Evolutionary conservation across 179 eudicot genomes (phyloP).

Genomic region (Dionaea muscipula): DNA sequence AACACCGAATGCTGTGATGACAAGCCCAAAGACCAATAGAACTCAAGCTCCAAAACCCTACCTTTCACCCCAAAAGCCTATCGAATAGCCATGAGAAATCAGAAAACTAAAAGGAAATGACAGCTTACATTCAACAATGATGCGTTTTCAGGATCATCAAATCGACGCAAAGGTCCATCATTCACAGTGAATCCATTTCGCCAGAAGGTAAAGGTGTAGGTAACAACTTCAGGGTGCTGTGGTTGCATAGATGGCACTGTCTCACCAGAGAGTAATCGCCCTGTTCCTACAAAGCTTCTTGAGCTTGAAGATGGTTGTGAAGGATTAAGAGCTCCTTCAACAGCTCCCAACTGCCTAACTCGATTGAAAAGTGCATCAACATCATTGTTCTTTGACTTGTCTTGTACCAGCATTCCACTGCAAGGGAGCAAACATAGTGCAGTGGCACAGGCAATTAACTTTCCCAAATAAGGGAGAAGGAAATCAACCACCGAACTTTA

Average conservation of each 20-base stretch:
- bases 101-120: background rate
- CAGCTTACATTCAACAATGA: slow-evolving; percentile 57
- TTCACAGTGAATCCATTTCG: slow-evolving; percentile 67
- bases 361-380: slow-evolving; percentile 59
- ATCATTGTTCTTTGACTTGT: slow-evolving; percentile 40
- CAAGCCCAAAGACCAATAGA: too few relatives aligned
- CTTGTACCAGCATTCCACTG: slow-evolving; percentile 90
- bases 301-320: slow-evolving; percentile 58
- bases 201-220: slow-evolving; percentile 58
- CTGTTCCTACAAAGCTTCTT: slow-evolving; percentile 68
- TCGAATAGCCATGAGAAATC: too few relatives aligned
- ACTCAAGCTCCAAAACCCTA: too few relatives aligned
- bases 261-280: slow-evolving; percentile 74
- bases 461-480: background rate
- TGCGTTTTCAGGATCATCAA: slow-evolving; percentile 75
- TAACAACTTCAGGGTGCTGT: slow-evolving; percentile 33
- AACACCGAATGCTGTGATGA: too few relatives aligned
- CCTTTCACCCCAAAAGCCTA: too few relatives aligned
- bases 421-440: background rate
- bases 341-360: slow-evolving; percentile 54
- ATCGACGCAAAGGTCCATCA: slow-evolving; percentile 74
- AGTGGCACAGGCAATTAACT: background rate
- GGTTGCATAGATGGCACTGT: slow-evolving; percentile 31
- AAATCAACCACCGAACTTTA: background rate
- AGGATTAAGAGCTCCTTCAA: slow-evolving; percentile 34